Evolutionary conservation across 116 monocot genomes (phyloP).

Genomic region (Trichopus zeylanicus): DNA sequence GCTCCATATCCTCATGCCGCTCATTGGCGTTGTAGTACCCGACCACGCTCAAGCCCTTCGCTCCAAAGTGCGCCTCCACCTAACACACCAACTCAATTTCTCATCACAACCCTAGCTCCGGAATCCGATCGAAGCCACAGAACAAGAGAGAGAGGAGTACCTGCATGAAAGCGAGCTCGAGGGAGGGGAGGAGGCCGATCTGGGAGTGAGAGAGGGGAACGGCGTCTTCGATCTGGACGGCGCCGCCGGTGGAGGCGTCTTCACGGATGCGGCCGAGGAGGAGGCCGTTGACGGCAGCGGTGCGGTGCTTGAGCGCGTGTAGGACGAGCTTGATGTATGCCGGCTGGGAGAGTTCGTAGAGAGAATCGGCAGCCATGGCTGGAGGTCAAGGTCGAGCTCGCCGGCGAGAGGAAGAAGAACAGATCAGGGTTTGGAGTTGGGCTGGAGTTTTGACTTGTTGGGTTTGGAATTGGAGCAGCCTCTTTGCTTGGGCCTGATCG

Average conservation of each 20-base stretch:
- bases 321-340: constrained; percentile 89
- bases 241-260: constrained; percentile 9
- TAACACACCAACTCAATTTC: constrained; percentile 1
- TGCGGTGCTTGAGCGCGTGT: constrained; percentile 79
- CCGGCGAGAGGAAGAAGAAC: background rate
- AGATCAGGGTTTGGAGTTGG: background rate
- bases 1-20: constrained; percentile 54
- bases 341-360: constrained; percentile 63
- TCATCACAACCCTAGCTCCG: background rate
- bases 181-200: constrained; percentile 74
- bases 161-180: constrained; percentile 88
- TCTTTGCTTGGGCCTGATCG: too few relatives aligned
- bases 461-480: too few relatives aligned
- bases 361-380: constrained; percentile 43
- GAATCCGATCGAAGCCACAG: constrained; percentile 1
- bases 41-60: constrained; percentile 58
- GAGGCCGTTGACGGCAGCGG: constrained; percentile 74
- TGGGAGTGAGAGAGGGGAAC: constrained; percentile 81
- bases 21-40: constrained; percentile 95
- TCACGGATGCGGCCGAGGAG: constrained; percentile 71
- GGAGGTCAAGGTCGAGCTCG: background rate
- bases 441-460: too few relatives aligned
- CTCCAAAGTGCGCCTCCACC: constrained; percentile 78
- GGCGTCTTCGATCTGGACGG: constrained; percentile 64
- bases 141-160: constrained; percentile 18